These are phyloP conservation scores for Penicillium sp. DNA, from an alignment of 2,329 filamentous ascomycete species.

Conservation along the genomic window DNA sequence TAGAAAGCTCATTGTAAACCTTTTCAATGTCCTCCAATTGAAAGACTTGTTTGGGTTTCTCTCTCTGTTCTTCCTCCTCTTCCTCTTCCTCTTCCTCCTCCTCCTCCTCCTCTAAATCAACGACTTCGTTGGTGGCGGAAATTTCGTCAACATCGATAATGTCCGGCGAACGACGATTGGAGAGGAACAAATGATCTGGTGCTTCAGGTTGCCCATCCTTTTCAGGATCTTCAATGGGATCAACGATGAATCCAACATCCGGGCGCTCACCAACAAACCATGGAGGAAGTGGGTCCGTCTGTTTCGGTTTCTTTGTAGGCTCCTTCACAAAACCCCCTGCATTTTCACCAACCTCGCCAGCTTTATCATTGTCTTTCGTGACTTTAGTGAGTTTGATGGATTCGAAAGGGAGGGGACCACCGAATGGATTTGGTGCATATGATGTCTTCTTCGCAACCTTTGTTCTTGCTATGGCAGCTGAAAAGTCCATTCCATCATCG, in stretches of 20 bases:
- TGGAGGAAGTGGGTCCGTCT: constrained; percentile 42
- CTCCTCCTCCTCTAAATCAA: constrained; percentile 32
- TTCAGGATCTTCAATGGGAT: constrained; percentile 26
- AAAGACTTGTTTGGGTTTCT: background rate
- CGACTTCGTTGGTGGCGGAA: constrained; percentile 29
- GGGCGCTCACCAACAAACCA: constrained; percentile 47
- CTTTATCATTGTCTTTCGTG: constrained; percentile 39
- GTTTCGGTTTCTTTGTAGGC: constrained; percentile 30
- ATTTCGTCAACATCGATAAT: constrained; percentile 44
- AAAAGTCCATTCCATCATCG: constrained; percentile 75
- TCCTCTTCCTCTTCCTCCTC: constrained; percentile 9
- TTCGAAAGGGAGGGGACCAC: constrained; percentile 86
- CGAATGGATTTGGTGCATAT: constrained; percentile 56
- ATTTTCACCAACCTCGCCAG: constrained; percentile 55
- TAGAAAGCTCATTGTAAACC: constrained; percentile 1
- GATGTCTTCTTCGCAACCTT: constrained; percentile 57
- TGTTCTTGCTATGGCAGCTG: constrained; percentile 71
- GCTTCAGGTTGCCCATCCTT: constrained; percentile 22
- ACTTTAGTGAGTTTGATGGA: constrained; percentile 69
- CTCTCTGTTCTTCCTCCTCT: background rate
- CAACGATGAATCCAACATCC: constrained; percentile 34
- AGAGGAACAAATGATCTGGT: constrained; percentile 30
- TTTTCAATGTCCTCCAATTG: background rate
- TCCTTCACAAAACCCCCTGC: constrained; percentile 66
- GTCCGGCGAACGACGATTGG: constrained; percentile 34